Base-by-base conservation (phyloP, 129 eudicot genomes). In the Lactuca saligna region DNA sequence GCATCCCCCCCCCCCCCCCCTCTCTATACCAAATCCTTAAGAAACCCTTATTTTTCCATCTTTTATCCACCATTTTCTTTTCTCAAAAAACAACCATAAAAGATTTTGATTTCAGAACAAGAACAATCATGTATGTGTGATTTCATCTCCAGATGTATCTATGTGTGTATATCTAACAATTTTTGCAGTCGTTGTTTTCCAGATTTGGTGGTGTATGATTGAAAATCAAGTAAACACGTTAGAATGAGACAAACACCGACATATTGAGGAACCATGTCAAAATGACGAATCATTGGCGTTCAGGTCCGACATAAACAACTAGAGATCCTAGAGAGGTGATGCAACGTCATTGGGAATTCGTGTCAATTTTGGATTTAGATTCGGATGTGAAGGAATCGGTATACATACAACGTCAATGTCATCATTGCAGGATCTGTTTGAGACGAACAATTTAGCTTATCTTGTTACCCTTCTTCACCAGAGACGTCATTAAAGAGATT, bases 221-320 rank as follows among this genome's bases (percentile, higher is more conserved):
- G 1, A 25, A 25, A 25, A 25, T 25, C 29, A 1, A 25, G 29
- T 25, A 25, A 25, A 1, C 29, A 1, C 2, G 29, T 25, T 1
- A 0, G 2, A 85, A 72, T 1, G 79, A 61, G 0, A 72, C 53
- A 37, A 82, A 86, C 6, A 86, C 63, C 16, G 85, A 87, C 7
- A 86, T 77, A 50, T 86, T 86, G 9, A 82, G 76, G 58, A 72
- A 85, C 33, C 85, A 73, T 5, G 85, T 85, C 20, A 87, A 85
- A 57, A 85, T 82, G 29, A 79, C 79, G 74, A 85, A 82, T 0
- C 85, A 79, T 37, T 65, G 78, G 2, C 85, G 79, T 16, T 74
- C 85, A 12, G 57, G 2, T 0, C 91, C 87, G 16, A 73, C 87
- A 81, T 82, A 82, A 9, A 82, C 85, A 55, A 83, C 91, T 0